phyloP scores from a whole-genome alignment of 129 eudicot genomes.

The Logfia minima region DNA sequence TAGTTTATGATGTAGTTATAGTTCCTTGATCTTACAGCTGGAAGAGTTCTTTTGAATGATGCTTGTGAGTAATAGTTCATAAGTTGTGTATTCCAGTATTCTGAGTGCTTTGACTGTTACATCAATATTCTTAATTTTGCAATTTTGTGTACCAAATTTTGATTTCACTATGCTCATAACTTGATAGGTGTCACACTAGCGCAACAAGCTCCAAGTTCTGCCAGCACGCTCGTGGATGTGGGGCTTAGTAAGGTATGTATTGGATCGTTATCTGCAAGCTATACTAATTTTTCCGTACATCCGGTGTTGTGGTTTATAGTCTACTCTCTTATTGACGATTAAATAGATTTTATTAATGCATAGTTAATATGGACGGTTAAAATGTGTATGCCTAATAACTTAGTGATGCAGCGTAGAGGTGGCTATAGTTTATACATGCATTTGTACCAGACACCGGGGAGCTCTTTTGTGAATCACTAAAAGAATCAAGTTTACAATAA shows the following conservation, averaged over 20 bases:
- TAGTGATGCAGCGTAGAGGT: constrained; percentile 12
- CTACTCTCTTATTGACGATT: background rate
- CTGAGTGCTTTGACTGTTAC: background rate
- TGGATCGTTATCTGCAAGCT: background rate
- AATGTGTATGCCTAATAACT: background rate
- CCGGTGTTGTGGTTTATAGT: constrained; percentile 19
- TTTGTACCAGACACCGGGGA: constrained; percentile 1
- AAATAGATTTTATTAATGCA: constrained; percentile 18
- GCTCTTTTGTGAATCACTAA: constrained; percentile 2
- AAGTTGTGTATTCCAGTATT: background rate
- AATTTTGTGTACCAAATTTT: constrained; percentile 14
- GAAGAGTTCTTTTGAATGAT: constrained; percentile 12
- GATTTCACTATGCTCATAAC: constrained; percentile 12
- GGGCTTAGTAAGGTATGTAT: constrained; percentile 80
- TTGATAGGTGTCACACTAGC: constrained; percentile 63
- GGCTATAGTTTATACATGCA: constrained; percentile 7
- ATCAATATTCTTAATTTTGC: background rate
- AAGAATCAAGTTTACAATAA: background rate
- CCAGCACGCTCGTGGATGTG: constrained; percentile 75
- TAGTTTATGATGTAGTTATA: background rate
- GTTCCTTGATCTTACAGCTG: constrained; percentile 18
- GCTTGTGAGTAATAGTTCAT: background rate
- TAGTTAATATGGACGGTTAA: constrained; percentile 2
- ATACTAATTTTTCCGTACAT: constrained; percentile 15
- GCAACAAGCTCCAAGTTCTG: constrained; percentile 53